Base-by-base conservation (phyloP, 805 yeast species). In the Kazachstania bromeliacearum region DNA sequence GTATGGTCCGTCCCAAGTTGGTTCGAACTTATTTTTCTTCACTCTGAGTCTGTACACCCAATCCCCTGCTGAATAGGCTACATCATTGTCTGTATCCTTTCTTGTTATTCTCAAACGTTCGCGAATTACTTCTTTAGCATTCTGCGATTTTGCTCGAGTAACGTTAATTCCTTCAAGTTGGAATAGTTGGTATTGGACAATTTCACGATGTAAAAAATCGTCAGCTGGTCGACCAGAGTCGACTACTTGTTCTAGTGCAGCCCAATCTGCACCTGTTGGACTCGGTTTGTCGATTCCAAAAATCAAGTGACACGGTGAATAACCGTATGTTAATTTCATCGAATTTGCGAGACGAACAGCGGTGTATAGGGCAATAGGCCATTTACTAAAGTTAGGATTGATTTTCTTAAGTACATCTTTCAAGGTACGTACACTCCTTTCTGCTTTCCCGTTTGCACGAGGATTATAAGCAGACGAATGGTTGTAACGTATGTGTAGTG, bases 1-100 rank as follows among this genome's bases (percentile, higher is more conserved):
- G 13, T 29, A 29, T 6, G 32, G 32, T 29, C 32, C 32, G 13
- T 29, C 32, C 32, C 32, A 29, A 7, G 32, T 29, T 6, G 32
- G 19, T 29, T 29, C 19, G 6, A 7, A 15, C 20, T 29, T 29
- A 9, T 29, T 10, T 18, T 15, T 10, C 22, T 29, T 29, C 19
- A 16, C 12, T 29, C 32, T 29, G 12, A 15, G n/a, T 15, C 22
- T 15, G 13, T 13, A 29, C 7, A 29, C 32, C 22, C 19, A 29
- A 7, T 29, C 19, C n/a, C 32, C 32, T 29, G 6, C 13, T 6
- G 5, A 12, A 18, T 9, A 29, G 7, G 19, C 16, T 15, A 29
- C 32, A 16, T 15, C 18, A 9, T 18, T 29, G 9, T 29, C 32
- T 29, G 6, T 29, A 5, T 18, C 32, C n/a, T 8, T 13, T 8